Percentiles rank a stretch among this genome's conserved stretches.
Evolutionary conservation across 192 early-diverging fungal genomes (phyloP).

Genomic region (Lobulomyces angularis): DNA sequence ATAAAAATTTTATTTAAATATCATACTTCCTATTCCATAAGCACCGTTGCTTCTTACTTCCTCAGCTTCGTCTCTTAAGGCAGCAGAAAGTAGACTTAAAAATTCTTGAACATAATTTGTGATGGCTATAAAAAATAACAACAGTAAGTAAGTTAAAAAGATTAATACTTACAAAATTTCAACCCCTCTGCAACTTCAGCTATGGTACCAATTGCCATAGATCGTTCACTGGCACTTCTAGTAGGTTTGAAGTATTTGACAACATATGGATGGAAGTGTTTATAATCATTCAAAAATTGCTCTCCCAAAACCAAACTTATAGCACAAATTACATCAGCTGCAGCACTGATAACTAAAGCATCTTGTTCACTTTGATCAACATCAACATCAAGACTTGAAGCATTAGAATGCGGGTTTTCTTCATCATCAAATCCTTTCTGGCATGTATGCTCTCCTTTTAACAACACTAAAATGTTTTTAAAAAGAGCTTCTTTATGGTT

Average conservation of each 20-base stretch:
- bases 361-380: conserved; percentile 80
- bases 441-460: conserved; percentile 19
- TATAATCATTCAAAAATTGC: conserved; percentile 60
- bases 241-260: conserved; percentile 65
- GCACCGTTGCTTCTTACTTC: conserved; percentile 82
- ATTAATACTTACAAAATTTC: conserved; percentile 41
- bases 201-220: conserved; percentile 80
- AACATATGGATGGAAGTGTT: conserved; percentile 69
- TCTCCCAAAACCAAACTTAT: conserved; percentile 62
- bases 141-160: not conserved
- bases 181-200: conserved; percentile 65
- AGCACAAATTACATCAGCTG: conserved; percentile 70
- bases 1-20: conserved; percentile 52
- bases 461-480: conserved; percentile 13
- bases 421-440: conserved; percentile 10
- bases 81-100: conserved; percentile 57
- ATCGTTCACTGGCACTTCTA: conserved; percentile 61
- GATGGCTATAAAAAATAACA: conserved; percentile 23
- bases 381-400: conserved; percentile 40
- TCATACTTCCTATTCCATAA: conserved; percentile 64
- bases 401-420: conserved; percentile 1
- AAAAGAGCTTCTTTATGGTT: conserved; percentile 6
- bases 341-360: conserved; percentile 61
- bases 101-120: conserved; percentile 26
- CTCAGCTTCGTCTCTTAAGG: conserved; percentile 59